Percentiles rank a stretch among this genome's conserved stretches.
phyloP scores from a whole-genome alignment of 768 basidiomycete genomes.

The Flagelloscypha sp. region DNA sequence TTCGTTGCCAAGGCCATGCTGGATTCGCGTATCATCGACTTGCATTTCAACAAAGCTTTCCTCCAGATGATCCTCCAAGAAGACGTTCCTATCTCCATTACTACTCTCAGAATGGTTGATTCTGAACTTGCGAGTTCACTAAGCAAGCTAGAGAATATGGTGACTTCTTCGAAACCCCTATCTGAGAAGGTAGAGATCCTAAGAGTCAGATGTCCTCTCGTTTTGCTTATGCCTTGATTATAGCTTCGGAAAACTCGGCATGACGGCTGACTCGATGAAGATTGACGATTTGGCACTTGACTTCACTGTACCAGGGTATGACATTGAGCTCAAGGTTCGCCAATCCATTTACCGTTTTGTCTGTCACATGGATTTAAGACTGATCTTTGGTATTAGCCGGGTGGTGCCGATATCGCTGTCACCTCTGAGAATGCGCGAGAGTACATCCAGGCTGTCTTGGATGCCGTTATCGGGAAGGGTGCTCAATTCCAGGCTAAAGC shows the following conservation, averaged over 20 bases:
- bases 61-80: constrained; percentile 84
- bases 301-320: constrained; percentile 94
- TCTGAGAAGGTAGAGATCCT: constrained; percentile 59
- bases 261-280: constrained; percentile 52
- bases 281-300: constrained; percentile 89
- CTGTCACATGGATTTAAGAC: background rate
- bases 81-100: constrained; percentile 73
- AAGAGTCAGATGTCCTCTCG: too few relatives aligned
- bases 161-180: constrained; percentile 32
- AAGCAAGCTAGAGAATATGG: constrained; percentile 66
- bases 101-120: constrained; percentile 84
- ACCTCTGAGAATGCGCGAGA: constrained; percentile 82
- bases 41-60: constrained; percentile 94
- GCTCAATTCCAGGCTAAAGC: constrained; percentile 74
- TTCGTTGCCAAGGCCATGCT: constrained; percentile 96
- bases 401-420: constrained; percentile 74
- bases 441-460: constrained; percentile 80
- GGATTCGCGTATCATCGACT: constrained; percentile 94
- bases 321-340: constrained; percentile 81
- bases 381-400: constrained; percentile 39
- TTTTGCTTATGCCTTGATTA: constrained; percentile 2
- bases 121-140: constrained; percentile 80
- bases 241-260: constrained; percentile 51
- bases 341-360: background rate
- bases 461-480: constrained; percentile 81